These are phyloP conservation scores for Setaria italica DNA, from an alignment of 202 grass and related monocot genomes.

Conservation along the genomic window DNA sequence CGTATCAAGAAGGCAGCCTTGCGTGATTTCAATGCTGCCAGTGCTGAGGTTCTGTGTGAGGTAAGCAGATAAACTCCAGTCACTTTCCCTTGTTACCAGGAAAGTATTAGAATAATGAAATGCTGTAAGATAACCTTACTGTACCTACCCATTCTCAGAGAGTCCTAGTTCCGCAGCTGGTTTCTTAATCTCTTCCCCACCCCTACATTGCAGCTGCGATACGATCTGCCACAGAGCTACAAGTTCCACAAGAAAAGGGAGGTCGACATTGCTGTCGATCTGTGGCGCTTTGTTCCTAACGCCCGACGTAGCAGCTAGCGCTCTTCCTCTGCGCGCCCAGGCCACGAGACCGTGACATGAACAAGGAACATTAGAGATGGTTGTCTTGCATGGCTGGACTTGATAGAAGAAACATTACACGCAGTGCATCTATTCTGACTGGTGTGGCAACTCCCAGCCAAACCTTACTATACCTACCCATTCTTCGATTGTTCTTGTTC, in stretches of 20 bases:
- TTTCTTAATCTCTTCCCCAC: not conserved
- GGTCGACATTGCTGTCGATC: constrained; percentile 73
- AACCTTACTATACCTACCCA: no score
- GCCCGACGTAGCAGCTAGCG: constrained; percentile 13
- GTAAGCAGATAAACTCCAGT: constrained; percentile 39
- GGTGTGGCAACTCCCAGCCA: not conserved
- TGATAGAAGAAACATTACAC: not conserved
- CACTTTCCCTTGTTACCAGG: not conserved
- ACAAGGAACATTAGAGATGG: not conserved
- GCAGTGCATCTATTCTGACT: not conserved
- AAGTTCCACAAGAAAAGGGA: constrained; percentile 91
- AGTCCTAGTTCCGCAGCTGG: not conserved
- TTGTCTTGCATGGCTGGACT: not conserved
- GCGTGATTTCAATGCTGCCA: constrained; percentile 54
- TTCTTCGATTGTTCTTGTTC: not conserved
- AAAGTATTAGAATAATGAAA: not conserved
- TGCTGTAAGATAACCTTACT: not conserved
- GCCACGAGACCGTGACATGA: not conserved
- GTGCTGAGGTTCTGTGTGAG: constrained; percentile 80
- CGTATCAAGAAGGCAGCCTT: constrained; percentile 74
- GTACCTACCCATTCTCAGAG: not conserved
- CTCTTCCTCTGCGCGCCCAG: no score
- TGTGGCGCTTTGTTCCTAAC: constrained; percentile 85
- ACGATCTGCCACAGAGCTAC: constrained; percentile 74
- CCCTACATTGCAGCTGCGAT: constrained; percentile 62